Percentiles rank a stretch among this genome's conserved stretches.
phyloP scores from a whole-genome alignment of 2,329 filamentous ascomycete genomes.

The Colletotrichum graminicola region DNA sequence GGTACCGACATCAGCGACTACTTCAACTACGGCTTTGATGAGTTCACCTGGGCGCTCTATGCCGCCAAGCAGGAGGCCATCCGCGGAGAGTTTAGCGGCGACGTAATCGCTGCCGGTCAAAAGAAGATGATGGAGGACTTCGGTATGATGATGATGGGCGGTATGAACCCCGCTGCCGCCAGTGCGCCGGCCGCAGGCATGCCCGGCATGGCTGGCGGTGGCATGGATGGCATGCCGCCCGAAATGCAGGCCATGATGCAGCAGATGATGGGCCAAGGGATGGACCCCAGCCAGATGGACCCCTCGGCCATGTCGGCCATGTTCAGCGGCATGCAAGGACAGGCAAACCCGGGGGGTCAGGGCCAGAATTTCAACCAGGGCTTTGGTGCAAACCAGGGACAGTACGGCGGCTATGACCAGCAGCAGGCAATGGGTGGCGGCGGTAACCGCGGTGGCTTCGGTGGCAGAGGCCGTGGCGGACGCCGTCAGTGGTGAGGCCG shows the following conservation, averaged over 20 bases:
- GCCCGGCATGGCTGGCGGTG: slow-evolving; percentile 59
- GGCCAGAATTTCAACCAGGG: slow-evolving; percentile 64
- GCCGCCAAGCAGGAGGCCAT: slow-evolving; percentile 88
- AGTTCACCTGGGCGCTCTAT: slow-evolving; percentile 97
- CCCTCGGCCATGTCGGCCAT: slow-evolving; percentile 69
- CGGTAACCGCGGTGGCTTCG: slow-evolving; percentile 50
- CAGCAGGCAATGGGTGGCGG: slow-evolving; percentile 61
- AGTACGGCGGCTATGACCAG: slow-evolving; percentile 63
- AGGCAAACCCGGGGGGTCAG: slow-evolving; percentile 59
- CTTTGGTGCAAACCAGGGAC: slow-evolving; percentile 66
- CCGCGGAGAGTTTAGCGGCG: slow-evolving; percentile 79
- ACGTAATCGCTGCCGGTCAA: slow-evolving; percentile 70
- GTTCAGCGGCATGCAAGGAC: slow-evolving; percentile 69
- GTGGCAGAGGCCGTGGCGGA: slow-evolving; percentile 49
- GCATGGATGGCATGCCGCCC: slow-evolving; percentile 73
- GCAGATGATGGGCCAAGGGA: slow-evolving; percentile 75
- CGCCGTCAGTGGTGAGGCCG: slow-evolving; percentile 42
- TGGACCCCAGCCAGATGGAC: slow-evolving; percentile 77
- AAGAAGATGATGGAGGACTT: slow-evolving; percentile 86
- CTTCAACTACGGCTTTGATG: slow-evolving; percentile 99
- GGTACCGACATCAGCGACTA: slow-evolving; percentile 96
- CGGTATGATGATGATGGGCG: slow-evolving; percentile 77
- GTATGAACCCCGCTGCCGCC: slow-evolving; percentile 55
- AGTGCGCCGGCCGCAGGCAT: slow-evolving; percentile 52
- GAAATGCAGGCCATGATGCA: slow-evolving; percentile 79